Evolutionary conservation across 352 stramenopile species (phyloP), one percentile per base, ranked within the genome.

Genomic region (Phytophthora sojae): DNA sequence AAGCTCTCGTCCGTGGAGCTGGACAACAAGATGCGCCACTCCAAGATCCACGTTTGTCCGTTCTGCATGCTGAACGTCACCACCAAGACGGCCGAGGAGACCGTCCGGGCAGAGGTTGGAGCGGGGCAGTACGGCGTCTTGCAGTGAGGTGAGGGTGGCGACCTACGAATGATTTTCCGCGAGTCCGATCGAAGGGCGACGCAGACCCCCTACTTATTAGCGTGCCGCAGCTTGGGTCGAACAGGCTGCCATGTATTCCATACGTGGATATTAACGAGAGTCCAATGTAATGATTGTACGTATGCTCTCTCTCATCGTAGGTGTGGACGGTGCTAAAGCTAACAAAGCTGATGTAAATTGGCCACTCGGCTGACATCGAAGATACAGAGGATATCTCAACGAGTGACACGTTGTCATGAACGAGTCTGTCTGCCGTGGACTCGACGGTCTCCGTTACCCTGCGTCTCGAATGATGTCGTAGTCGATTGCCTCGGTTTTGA

Each of bases 101-200:
- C 67, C 5, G 55, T 71, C 35, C 56, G 50, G n/a, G 61, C 67
- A 39, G 67, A 75, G 54, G 59, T 75, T 23, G 67, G 56, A 62
- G 56, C 61, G 6, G 67, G 67, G 0, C 61, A 71, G 57, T 75
- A 75, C 14, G 67, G 61, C 39, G 37, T 44, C 14, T 57, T 75
- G 21, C 55, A 70, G 35, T 75, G 29, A 75, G 11, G 42, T n/a
- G n/a, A n/a, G n/a, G n/a, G n/a, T n/a, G 50, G 37, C 25, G 52
- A 32, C 11, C 32, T 32, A 52, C 12, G 15, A 65, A 69, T 12
- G 19, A 54, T 6, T 50, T 64, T n/a, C 29, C n/a, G 37, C 35
- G 54, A 67, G 67, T 70, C 61, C 61, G 67, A 74, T 66, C 61
- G 67, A 74, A 74, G 67, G 61, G 54, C 67, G 49, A 8, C 30